Percentiles rank a stretch among this genome's conserved stretches.
phyloP scores from a whole-genome alignment of 2,329 filamentous ascomycete species.

The Mycosphaerella arachidis region DNA sequence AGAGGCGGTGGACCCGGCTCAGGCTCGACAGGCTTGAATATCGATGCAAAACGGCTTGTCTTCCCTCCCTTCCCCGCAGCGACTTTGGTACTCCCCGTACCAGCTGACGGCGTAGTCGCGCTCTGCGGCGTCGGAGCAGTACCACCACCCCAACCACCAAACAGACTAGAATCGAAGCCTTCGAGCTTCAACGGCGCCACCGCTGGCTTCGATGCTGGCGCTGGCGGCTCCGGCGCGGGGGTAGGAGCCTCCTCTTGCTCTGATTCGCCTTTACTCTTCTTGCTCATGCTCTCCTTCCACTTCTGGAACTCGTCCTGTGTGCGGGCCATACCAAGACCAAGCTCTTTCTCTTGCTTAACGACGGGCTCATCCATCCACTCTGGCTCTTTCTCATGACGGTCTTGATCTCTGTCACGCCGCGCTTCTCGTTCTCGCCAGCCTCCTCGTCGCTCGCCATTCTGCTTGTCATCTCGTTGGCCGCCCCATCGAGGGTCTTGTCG shows the following conservation, averaged over 20 bases:
- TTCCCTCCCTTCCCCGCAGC: constrained; percentile 55
- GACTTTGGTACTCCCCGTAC: constrained; percentile 32
- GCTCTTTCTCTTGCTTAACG: constrained; percentile 62
- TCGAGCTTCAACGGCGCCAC: constrained; percentile 62
- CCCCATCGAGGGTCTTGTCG: constrained; percentile 67
- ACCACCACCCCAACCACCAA: constrained; percentile 55
- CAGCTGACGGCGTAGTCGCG: constrained; percentile 14
- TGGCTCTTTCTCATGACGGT: constrained; percentile 70
- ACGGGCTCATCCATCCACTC: constrained; percentile 71
- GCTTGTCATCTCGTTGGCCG: constrained; percentile 33
- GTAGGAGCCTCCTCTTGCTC: constrained; percentile 29
- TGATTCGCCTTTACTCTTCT: constrained; percentile 39
- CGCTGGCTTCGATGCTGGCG: constrained; percentile 30
- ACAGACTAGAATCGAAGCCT: constrained; percentile 71
- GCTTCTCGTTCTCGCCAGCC: constrained; percentile 55
- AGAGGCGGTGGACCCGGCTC: constrained; percentile 12
- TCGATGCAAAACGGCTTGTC: constrained; percentile 79
- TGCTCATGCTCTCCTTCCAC: constrained; percentile 88
- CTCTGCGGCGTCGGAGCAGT: constrained; percentile 21
- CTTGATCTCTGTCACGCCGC: constrained; percentile 49
- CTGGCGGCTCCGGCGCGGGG: constrained; percentile 11
- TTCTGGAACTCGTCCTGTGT: constrained; percentile 90
- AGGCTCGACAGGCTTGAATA: constrained; percentile 44
- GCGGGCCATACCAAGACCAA: constrained; percentile 42
- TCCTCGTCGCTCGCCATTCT: constrained; percentile 41